Evolutionary conservation across 768 basidiomycete species (phyloP).

Genomic region (Panus rudis): DNA sequence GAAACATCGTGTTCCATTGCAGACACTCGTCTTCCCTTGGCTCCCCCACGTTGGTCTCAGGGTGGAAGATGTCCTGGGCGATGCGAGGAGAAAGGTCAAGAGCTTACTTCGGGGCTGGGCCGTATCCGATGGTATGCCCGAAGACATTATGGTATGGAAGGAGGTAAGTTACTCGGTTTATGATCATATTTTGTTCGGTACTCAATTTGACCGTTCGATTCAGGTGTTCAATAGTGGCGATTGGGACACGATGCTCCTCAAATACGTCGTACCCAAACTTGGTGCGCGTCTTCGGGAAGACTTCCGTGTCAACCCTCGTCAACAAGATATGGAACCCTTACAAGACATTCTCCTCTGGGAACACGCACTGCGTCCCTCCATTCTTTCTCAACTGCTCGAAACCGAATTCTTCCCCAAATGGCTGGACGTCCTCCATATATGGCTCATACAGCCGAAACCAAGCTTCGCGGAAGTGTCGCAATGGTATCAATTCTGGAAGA

Average conservation of each 20-base stretch:
- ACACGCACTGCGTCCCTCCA: constrained; percentile 60
- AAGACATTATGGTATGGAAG: constrained; percentile 76
- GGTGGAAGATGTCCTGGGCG: constrained; percentile 78
- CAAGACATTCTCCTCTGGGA: constrained; percentile 74
- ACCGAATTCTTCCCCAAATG: constrained; percentile 96
- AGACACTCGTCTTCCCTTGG: constrained; percentile 91
- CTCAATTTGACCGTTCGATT: background rate
- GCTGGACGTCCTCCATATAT: constrained; percentile 84
- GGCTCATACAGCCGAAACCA: constrained; percentile 86
- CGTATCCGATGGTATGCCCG: constrained; percentile 62
- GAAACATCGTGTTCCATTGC: constrained; percentile 52
- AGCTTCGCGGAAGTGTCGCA: constrained; percentile 89
- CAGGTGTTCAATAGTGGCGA: constrained; percentile 74
- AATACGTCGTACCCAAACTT: constrained; percentile 88
- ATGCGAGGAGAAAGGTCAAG: constrained; percentile 83
- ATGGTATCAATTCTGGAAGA: constrained; percentile 90
- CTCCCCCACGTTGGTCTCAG: constrained; percentile 80
- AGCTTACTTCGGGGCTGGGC: constrained; percentile 70
- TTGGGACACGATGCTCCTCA: constrained; percentile 89
- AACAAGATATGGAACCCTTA: constrained; percentile 83
- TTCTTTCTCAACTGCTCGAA: constrained; percentile 81
- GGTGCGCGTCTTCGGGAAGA: constrained; percentile 75
- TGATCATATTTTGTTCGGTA: background rate
- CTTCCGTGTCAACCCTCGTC: constrained; percentile 85
- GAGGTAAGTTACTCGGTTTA: constrained; percentile 44